phyloP scores from a whole-genome alignment of 371 early-diverging fungal genomes.

The Fennellomyces sp. region DNA sequence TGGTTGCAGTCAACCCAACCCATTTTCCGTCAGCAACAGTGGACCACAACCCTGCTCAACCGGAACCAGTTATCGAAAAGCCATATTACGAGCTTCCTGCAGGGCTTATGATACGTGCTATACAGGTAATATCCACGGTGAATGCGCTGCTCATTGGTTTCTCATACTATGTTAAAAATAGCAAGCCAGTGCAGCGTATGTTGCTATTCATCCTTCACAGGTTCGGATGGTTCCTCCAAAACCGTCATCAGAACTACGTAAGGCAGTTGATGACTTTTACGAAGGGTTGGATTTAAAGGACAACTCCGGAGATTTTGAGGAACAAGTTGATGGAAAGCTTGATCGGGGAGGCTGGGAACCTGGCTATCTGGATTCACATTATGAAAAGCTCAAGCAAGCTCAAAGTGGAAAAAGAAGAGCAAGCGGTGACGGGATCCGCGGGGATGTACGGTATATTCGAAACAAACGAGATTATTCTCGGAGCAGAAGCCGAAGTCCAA shows the following conservation, averaged over 20 bases:
- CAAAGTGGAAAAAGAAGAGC: slow-evolving; percentile 16
- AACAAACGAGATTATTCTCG: slow-evolving; percentile 16
- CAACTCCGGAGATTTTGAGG: slow-evolving; percentile 22
- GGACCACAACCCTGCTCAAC: slow-evolving; percentile 5
- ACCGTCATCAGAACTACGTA: slow-evolving; percentile 27
- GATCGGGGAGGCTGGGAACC: slow-evolving; percentile 67
- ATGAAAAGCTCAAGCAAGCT: slow-evolving; percentile 19
- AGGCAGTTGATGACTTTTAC: slow-evolving; percentile 52
- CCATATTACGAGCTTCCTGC: slow-evolving; percentile 61
- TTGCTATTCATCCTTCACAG: slow-evolving; percentile 41
- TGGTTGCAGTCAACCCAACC: slow-evolving; percentile 3
- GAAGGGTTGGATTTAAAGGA: slow-evolving; percentile 34
- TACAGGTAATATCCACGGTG: slow-evolving; percentile 36
- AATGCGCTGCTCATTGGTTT: slow-evolving; percentile 2
- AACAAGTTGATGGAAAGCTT: slow-evolving; percentile 18
- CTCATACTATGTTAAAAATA: slow-evolving; percentile 3
- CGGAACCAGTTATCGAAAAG: slow-evolving; percentile 24
- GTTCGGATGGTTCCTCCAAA: slow-evolving; percentile 35
- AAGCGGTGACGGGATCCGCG: neutral
- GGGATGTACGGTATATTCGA: too few relatives aligned
- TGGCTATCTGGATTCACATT: slow-evolving; percentile 50
- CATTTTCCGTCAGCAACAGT: slow-evolving; percentile 7
- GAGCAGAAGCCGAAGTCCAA: slow-evolving; percentile 25
- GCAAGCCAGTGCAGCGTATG: slow-evolving; percentile 44
- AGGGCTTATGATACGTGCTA: slow-evolving; percentile 53